phyloP scores from a whole-genome alignment of 225 moss, liverwort and hornwort genomes.

The Bryoerythrophyllum caledonicum region DNA sequence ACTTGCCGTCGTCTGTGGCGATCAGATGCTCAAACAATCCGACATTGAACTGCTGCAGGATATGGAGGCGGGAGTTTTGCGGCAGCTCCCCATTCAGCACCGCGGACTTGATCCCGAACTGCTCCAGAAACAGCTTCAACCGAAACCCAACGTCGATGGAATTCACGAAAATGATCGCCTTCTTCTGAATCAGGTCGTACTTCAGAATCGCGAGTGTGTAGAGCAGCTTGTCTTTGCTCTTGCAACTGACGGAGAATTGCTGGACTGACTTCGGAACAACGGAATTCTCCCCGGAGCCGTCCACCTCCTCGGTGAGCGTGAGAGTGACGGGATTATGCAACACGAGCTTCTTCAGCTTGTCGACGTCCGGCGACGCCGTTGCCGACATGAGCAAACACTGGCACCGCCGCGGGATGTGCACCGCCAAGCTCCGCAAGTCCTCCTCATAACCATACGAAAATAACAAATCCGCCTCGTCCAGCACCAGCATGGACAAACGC shows the following conservation, averaged over 20 bases:
- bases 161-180: slow-evolving; percentile 89
- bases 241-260: slow-evolving; percentile 72
- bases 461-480: slow-evolving; percentile 93
- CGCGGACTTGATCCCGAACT: slow-evolving; percentile 95
- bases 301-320: slow-evolving; percentile 89
- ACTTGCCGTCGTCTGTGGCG: slow-evolving; percentile 94
- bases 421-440: slow-evolving; percentile 77
- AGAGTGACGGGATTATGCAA: slow-evolving; percentile 88
- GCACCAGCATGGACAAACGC: slow-evolving; percentile 74
- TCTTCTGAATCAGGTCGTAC: slow-evolving; percentile 90
- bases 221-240: slow-evolving; percentile 73
- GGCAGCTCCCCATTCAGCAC: slow-evolving; percentile 92
- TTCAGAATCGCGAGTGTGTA: slow-evolving; percentile 65
- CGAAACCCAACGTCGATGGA: slow-evolving; percentile 79
- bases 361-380: slow-evolving; percentile 81
- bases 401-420: slow-evolving; percentile 82
- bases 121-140: slow-evolving; percentile 87
- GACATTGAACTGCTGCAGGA: slow-evolving; percentile 89
- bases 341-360: slow-evolving; percentile 93
- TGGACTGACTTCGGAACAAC: slow-evolving; percentile 92
- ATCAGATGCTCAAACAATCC: slow-evolving; percentile 74
- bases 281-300: slow-evolving; percentile 57
- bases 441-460: slow-evolving; percentile 95
- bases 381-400: slow-evolving; percentile 97
- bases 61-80: slow-evolving; percentile 90